phyloP scores from a whole-genome alignment of 1,284 basidiomycete species.

The Austroboletus rostrupii region DNA sequence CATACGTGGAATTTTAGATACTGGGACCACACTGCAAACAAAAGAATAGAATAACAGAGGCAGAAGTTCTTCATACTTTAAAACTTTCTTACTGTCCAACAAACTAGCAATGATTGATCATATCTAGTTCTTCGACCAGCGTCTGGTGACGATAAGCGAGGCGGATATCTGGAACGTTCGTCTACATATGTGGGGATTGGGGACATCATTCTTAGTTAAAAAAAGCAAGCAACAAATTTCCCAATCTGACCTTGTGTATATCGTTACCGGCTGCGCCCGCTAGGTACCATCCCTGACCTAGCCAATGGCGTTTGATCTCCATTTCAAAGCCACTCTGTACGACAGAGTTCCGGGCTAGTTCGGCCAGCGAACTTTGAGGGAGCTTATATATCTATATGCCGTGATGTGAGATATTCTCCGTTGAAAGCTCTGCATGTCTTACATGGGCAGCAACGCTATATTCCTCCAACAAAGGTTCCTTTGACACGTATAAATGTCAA shows the following conservation, averaged over 20 bases:
- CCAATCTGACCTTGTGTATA: slow-evolving; percentile 72
- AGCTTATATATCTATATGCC: slow-evolving; percentile 80
- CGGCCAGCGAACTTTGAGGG: slow-evolving; percentile 78
- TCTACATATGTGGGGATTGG: slow-evolving; percentile 43
- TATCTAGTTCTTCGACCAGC: slow-evolving; percentile 79
- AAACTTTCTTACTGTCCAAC: slow-evolving; percentile 9
- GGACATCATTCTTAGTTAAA: slow-evolving; percentile 7
- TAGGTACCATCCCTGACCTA: slow-evolving; percentile 86
- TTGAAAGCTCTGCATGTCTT: slow-evolving; percentile 25
- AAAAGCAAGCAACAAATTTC: slow-evolving; percentile 5
- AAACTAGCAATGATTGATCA: slow-evolving; percentile 43
- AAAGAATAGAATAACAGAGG: not conserved
- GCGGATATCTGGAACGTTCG: slow-evolving; percentile 92
- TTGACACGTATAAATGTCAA: slow-evolving; percentile 1
- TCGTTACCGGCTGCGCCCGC: slow-evolving; percentile 88
- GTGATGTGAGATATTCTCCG: not conserved
- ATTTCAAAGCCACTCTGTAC: slow-evolving; percentile 98
- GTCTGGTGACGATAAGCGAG: slow-evolving; percentile 89
- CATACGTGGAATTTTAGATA: not conserved
- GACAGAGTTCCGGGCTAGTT: slow-evolving; percentile 95
- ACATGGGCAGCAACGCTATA: slow-evolving; percentile 97
- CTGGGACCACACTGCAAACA: not conserved
- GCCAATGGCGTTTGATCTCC: slow-evolving; percentile 97
- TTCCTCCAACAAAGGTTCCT: slow-evolving; percentile 95
- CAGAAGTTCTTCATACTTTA: not conserved